Evolutionary conservation across 2,329 filamentous ascomycete species (phyloP).

Genomic region (Cladophialophora psammophila): DNA sequence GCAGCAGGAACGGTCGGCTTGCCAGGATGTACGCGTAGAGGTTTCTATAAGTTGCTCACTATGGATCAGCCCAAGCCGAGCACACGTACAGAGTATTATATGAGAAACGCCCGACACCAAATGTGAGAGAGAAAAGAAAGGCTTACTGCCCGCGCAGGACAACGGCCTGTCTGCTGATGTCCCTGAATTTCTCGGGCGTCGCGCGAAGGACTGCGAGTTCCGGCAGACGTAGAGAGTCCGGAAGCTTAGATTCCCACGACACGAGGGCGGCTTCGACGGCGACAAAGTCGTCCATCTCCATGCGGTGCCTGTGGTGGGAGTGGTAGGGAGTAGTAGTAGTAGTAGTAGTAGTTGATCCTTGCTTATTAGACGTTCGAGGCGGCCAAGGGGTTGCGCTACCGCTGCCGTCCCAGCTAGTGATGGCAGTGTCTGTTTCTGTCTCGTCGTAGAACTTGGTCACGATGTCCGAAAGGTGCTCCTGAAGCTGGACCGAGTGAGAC

Average conservation of each 20-base stretch:
- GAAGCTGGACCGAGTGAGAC: neutral
- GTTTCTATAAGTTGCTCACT: too few species aligned
- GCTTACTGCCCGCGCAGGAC: conserved; percentile 6
- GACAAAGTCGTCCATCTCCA: conserved; percentile 13
- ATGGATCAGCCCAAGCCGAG: too few species aligned
- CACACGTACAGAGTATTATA: too few species aligned
- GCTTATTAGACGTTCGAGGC: neutral
- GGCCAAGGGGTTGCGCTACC: neutral
- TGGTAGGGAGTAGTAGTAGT: too few species aligned
- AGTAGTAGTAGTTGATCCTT: neutral
- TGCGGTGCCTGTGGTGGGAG: neutral
- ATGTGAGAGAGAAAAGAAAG: too few species aligned
- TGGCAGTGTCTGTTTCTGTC: neutral
- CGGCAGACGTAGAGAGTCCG: conserved; percentile 13
- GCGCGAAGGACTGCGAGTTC: too few species aligned
- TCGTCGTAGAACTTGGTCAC: conserved; percentile 6
- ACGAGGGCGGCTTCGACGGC: conserved; percentile 8
- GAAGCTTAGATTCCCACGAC: conserved; percentile 9
- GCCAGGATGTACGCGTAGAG: conserved; percentile 12
- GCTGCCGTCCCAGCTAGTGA: neutral
- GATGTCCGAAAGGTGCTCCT: neutral
- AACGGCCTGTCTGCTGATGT: conserved; percentile 6
- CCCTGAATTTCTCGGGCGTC: neutral
- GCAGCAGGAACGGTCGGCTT: conserved; percentile 11
- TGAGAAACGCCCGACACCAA: too few species aligned